phyloP scores from a whole-genome alignment of 768 basidiomycete genomes.

The Mycena latifolia region DNA sequence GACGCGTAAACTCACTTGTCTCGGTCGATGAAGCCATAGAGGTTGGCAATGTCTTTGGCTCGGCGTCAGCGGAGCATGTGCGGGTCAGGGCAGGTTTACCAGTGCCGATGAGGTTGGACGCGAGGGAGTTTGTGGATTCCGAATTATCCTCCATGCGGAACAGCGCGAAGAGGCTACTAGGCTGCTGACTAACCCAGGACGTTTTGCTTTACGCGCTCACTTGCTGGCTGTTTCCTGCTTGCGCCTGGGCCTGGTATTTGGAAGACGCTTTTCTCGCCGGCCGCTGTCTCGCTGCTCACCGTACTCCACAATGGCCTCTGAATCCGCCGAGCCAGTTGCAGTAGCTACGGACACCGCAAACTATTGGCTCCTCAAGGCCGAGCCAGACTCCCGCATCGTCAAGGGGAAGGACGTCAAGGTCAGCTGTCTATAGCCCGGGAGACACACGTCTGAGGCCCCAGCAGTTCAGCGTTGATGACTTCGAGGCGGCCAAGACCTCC shows the following conservation, averaged over 20 bases:
- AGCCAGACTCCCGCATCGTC: constrained; percentile 85
- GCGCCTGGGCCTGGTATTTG: neutral
- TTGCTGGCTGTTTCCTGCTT: neutral
- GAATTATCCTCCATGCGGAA: constrained; percentile 35
- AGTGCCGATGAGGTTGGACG: constrained; percentile 58
- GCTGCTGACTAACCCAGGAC: neutral
- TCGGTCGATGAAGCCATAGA: constrained; percentile 72
- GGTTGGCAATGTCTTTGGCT: constrained; percentile 58
- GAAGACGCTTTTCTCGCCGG: neutral
- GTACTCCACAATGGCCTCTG: constrained; percentile 12
- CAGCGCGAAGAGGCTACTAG: neutral
- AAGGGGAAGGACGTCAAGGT: constrained; percentile 92
- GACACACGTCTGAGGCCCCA: neutral
- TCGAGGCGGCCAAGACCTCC: constrained; percentile 76
- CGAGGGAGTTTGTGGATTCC: constrained; percentile 54
- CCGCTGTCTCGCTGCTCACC: neutral
- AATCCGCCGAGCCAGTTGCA: neutral
- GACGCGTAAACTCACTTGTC: constrained; percentile 65
- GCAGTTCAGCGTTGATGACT: constrained; percentile 90
- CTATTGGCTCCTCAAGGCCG: constrained; percentile 88
- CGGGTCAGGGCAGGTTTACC: constrained; percentile 6
- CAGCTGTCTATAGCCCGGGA: constrained; percentile 2
- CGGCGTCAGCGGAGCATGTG: neutral
- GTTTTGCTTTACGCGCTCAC: neutral
- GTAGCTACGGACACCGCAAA: constrained; percentile 26